Percentiles rank a stretch among this genome's conserved stretches.
Evolutionary conservation across 108 stramenopile genomes (phyloP).

Genomic region (Aurantiochytrium sp.): DNA sequence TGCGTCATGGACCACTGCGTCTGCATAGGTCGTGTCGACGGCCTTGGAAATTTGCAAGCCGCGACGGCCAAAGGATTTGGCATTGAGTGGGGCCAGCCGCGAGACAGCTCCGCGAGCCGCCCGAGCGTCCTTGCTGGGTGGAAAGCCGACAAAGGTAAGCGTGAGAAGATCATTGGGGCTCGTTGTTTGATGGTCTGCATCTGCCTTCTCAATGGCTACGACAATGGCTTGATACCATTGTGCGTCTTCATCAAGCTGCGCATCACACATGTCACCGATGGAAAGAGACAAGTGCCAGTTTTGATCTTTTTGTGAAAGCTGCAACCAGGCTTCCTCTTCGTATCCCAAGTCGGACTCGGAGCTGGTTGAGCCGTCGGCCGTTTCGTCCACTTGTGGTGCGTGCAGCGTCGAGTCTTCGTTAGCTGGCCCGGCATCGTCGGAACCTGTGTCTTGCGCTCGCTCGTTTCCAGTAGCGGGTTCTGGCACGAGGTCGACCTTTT

Average conservation of each 20-base stretch:
- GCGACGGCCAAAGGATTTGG: background rate
- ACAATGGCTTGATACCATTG: conserved; percentile 3
- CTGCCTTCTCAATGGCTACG: background rate
- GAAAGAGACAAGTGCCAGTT: background rate
- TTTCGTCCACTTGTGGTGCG: too few relatives aligned
- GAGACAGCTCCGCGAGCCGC: background rate
- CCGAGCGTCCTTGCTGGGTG: background rate
- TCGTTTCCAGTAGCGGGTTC: too few relatives aligned
- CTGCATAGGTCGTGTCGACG: background rate
- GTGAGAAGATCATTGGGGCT: background rate
- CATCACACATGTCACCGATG: background rate
- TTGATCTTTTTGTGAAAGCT: background rate
- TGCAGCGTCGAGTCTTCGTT: too few relatives aligned
- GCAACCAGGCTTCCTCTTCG: background rate
- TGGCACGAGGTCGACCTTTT: too few relatives aligned
- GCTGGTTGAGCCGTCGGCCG: too few relatives aligned
- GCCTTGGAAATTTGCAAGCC: background rate
- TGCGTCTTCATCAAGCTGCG: background rate
- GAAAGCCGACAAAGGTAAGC: background rate
- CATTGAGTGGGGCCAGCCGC: background rate
- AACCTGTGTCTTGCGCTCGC: too few relatives aligned
- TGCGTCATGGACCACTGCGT: background rate
- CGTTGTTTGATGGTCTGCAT: background rate
- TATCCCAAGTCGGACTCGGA: too few relatives aligned
- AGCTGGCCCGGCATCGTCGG: too few relatives aligned